Conservation (phyloP, 73 alveolate species). For the Tetrahymena elliotti region DNA sequence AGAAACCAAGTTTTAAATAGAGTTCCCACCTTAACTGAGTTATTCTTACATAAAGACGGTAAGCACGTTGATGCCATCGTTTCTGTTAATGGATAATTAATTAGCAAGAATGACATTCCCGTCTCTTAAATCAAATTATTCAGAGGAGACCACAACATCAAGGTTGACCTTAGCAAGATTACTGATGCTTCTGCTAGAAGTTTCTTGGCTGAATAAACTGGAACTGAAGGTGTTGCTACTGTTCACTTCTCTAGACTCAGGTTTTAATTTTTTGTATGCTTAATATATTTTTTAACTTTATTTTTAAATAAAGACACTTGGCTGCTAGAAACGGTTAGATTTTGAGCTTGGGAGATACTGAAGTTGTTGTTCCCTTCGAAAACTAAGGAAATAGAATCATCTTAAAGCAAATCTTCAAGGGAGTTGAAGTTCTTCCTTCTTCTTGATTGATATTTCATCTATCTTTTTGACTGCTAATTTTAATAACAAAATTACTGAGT, state of each 20-base stretch:
- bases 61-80: neutral
- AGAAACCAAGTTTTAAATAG: neutral
- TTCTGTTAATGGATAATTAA: neutral
- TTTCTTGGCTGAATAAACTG: neutral
- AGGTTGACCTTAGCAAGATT: neutral
- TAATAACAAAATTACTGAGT: neutral
- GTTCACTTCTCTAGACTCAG: neutral
- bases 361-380: neutral
- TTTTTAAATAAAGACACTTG: neutral
- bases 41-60: neutral
- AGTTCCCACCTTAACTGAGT: neutral
- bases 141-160: neutral
- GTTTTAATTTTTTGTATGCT: neutral
- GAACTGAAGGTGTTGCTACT: neutral
- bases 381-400: neutral
- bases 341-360: neutral
- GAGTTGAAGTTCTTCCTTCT: neutral
- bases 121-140: neutral
- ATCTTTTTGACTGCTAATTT: neutral
- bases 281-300: neutral
- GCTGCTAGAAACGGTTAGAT: neutral
- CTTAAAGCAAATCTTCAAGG: neutral
- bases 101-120: neutral
- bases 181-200: neutral
- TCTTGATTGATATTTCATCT: neutral